Evolutionary conservation across 192 early-diverging fungal genomes (phyloP), one percentile per base, ranked within the genome.

Genomic region (Neocallimastix lanati): DNA sequence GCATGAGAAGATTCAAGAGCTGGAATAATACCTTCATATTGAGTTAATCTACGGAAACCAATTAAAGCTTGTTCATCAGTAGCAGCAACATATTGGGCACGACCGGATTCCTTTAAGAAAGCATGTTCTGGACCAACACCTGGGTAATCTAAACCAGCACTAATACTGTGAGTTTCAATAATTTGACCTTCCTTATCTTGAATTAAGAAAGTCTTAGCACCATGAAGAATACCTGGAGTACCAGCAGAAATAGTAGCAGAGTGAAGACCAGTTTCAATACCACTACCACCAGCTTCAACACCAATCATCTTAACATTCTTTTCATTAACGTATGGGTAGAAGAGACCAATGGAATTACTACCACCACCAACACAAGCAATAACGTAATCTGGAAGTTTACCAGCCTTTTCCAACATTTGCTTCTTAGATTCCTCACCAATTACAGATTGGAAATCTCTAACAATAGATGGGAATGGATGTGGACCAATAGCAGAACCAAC

Each of bases 321-420:
- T 82, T 98, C 94, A 14, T 95, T 83, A 38, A 96, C 88, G 84
- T 96, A 97, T 16, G 97, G 96, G 81, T 95, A 90, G 88, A 99
- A 99, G 88, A 96, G 92, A 82, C 97, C 97, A 83, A 99, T 99
- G 76, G 97, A 88, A 83, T 99, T 99, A 82, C 92, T 93, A 76
- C 97, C 97, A 78, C 97, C 96, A 80, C 97, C 97, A 37, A 99
- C 97, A 84, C 97, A 98, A 28, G 97, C 97, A 76, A 99, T 89
- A 28, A 99, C 92, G 18, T 88, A 91, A 85, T 98, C 95, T 76
- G 97, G 97, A 35, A 98, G 87, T 40, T 93, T 93, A 28, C 92
- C 92, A 11, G 88, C 88, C 86, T 93, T 88, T 81, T 92, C 88
- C 33, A 89, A 81, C 90, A 99, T 90, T 84, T 99, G 94, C 37